Conservation (phyloP, 2,329 filamentous ascomycete genomes). For the Dissoconium aciculare region DNA sequence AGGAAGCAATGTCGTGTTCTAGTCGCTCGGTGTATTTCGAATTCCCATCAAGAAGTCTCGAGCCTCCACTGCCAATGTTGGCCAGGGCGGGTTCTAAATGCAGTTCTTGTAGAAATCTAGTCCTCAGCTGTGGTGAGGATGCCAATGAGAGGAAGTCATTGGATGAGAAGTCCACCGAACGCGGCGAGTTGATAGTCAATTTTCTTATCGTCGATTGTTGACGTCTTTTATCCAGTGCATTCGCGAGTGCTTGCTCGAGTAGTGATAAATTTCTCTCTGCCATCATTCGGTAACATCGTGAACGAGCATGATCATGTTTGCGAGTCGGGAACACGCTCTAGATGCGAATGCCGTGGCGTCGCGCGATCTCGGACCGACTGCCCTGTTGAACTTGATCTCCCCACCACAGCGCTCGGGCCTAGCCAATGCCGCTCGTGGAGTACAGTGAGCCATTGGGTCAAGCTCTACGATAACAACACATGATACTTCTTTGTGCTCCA, state of each 20-base stretch:
- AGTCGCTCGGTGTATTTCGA: constrained; percentile 44
- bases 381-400: no score
- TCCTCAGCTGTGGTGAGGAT: constrained; percentile 32
- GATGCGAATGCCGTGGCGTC: no score
- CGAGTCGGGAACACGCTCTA: no score
- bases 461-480: no score
- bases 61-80: constrained; percentile 42
- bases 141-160: constrained; percentile 51
- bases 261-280: constrained; percentile 3
- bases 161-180: constrained; percentile 44
- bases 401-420: no score
- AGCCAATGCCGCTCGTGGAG: no score
- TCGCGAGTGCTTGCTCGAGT: constrained; percentile 17
- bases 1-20: constrained; percentile 43
- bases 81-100: constrained; percentile 16
- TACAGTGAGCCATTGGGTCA: no score
- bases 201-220: constrained; percentile 32
- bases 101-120: constrained; percentile 36
- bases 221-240: constrained; percentile 26
- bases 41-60: constrained; percentile 51
- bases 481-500: no score
- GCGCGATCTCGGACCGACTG: no score
- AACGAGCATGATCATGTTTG: no score
- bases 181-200: constrained; percentile 31
- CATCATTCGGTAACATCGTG: no score